Percentiles rank a stretch among this genome's conserved stretches.
Conservation (phyloP, 371 early-diverging fungal genomes). For the Zychaea mexicana region DNA sequence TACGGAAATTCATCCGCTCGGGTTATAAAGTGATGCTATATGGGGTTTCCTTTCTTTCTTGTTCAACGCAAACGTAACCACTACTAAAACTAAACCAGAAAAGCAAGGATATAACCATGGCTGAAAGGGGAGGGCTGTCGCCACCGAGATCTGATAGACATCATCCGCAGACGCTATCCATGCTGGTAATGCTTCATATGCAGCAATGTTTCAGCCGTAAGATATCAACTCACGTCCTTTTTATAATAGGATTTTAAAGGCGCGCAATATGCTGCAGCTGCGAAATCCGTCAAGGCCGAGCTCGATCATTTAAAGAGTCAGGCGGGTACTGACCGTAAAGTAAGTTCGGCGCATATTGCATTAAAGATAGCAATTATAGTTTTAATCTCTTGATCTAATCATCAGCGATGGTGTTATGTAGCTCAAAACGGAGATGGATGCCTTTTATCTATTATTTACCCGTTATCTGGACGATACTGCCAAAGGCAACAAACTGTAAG, state of each 20-base stretch:
- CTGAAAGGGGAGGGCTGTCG: slow-evolving; percentile 30
- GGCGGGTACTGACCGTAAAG: slow-evolving; percentile 58
- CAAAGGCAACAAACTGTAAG: slow-evolving; percentile 85
- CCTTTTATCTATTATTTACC: slow-evolving; percentile 88
- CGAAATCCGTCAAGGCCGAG: slow-evolving; percentile 67
- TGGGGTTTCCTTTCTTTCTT: not conserved
- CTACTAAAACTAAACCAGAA: not conserved
- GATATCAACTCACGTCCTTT: not conserved
- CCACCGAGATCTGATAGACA: slow-evolving; percentile 36
- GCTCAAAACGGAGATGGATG: slow-evolving; percentile 72
- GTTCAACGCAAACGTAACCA: not conserved
- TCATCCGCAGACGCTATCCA: slow-evolving; percentile 63
- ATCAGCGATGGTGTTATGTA: not conserved
- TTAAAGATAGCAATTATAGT: too few species aligned
- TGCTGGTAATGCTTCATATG: too few species aligned
- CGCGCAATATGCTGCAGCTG: slow-evolving; percentile 66
- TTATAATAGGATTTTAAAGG: slow-evolving; percentile 62
- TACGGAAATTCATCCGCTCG: not conserved
- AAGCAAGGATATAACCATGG: slow-evolving; percentile 16
- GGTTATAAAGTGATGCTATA: not conserved
- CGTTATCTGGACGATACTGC: slow-evolving; percentile 84
- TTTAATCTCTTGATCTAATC: not conserved
- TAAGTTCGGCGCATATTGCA: slow-evolving; percentile 17
- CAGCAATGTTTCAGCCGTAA: too few species aligned
- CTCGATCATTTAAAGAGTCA: slow-evolving; percentile 55